Conservation (phyloP, 2,329 filamentous ascomycete species). For the Didymella exigua region DNA sequence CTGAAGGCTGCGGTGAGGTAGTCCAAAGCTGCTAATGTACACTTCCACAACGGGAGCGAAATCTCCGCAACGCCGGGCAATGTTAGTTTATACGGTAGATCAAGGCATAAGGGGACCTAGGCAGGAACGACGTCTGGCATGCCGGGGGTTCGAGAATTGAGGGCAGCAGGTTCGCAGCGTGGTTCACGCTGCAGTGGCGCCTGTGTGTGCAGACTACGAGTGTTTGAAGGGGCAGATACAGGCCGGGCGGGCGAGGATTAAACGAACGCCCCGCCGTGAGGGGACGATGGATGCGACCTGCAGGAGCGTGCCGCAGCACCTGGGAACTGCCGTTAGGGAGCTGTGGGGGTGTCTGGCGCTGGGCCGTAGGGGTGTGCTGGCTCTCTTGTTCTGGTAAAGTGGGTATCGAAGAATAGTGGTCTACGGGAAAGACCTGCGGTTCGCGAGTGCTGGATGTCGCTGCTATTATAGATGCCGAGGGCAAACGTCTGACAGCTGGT, state of each 20-base stretch:
- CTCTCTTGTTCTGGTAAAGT: slow-evolving; percentile 23
- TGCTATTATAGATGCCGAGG: slow-evolving; percentile 24
- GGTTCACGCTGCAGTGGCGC: slow-evolving; percentile 44
- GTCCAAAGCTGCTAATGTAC: slow-evolving; percentile 34
- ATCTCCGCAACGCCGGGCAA: slow-evolving; percentile 45
- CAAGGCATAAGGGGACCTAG: slow-evolving; percentile 44
- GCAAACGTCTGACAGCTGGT: slow-evolving; percentile 26
- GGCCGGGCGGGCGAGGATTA: slow-evolving; percentile 28
- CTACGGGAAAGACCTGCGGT: slow-evolving; percentile 21
- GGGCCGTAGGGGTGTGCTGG: slow-evolving; percentile 30
- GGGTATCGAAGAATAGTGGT: slow-evolving; percentile 21
- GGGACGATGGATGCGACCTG: slow-evolving; percentile 31
- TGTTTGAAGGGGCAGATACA: slow-evolving; percentile 33
- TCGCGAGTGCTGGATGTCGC: slow-evolving; percentile 18
- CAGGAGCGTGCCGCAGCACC: slow-evolving; percentile 40
- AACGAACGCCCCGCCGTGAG: slow-evolving; percentile 22
- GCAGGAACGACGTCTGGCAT: slow-evolving; percentile 44
- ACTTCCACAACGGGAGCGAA: slow-evolving; percentile 37
- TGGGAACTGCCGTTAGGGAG: slow-evolving; percentile 45
- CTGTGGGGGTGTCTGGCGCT: slow-evolving; percentile 40
- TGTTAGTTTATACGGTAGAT: slow-evolving; percentile 46
- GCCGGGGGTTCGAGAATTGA: slow-evolving; percentile 31
- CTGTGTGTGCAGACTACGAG: slow-evolving; percentile 26
- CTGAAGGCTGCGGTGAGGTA: slow-evolving; percentile 24
- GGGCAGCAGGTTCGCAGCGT: slow-evolving; percentile 36